Evolutionary conservation across 2,329 filamentous ascomycete genomes (phyloP).

Genomic region (Beauveria caledonica): DNA sequence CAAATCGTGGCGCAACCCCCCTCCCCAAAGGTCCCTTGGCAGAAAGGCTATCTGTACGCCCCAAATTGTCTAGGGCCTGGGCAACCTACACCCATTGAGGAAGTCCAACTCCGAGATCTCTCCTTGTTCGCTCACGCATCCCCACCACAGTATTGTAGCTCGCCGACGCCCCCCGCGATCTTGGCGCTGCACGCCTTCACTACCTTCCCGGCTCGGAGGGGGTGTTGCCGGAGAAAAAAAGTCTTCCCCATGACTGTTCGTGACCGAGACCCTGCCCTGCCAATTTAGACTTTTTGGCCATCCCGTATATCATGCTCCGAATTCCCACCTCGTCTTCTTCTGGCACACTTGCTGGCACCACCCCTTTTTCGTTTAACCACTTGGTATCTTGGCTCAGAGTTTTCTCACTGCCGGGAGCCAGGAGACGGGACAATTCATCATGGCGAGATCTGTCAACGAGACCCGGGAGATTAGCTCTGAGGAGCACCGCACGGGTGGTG

Average conservation of each 20-base stretch:
- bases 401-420: neutral
- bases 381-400: neutral
- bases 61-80: conserved; percentile 1
- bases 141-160: neutral
- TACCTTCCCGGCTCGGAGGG: neutral
- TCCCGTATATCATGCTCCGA: conserved; percentile 3
- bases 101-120: conserved; percentile 6
- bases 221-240: too few species aligned
- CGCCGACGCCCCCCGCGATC: conserved; percentile 7
- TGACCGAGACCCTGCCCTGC: neutral
- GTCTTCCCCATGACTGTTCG: neutral
- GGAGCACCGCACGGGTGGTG: neutral
- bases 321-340: neutral
- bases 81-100: conserved; percentile 9
- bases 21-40: neutral
- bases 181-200: conserved; percentile 1
- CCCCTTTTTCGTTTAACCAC: neutral
- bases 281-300: neutral
- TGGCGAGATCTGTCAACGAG: neutral
- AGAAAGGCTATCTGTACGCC: neutral
- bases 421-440: neutral
- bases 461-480: neutral
- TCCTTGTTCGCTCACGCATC: neutral
- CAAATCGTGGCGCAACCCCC: neutral
- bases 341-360: neutral